A percentile compares a stretch with the other conserved stretches of the same genome.
Conservation (phyloP, 2,329 filamentous ascomycete species). For the Furcasterigmium sp. region DNA sequence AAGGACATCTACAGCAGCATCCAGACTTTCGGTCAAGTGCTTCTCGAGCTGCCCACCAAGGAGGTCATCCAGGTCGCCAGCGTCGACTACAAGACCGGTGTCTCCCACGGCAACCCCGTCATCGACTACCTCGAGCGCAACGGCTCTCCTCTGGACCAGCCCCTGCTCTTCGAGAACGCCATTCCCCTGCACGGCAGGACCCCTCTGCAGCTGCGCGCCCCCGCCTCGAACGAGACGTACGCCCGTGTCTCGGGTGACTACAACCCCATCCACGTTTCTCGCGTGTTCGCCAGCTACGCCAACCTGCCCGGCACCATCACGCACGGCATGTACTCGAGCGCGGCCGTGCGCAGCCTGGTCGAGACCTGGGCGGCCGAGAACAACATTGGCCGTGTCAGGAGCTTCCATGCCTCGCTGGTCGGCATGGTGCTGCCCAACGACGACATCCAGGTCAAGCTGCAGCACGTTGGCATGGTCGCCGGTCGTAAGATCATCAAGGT, state of each 20-base stretch:
- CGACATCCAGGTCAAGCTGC: conserved; percentile 87
- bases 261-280: conserved; percentile 97
- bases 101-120: conserved; percentile 92
- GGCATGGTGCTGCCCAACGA: conserved; percentile 99
- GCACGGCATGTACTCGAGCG: conserved; percentile 99
- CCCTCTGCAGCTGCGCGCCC: conserved; percentile 81
- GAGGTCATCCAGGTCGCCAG: conserved; percentile 97
- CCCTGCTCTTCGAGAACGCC: conserved; percentile 93
- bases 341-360: conserved; percentile 88
- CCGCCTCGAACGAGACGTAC: conserved; percentile 95
- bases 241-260: conserved; percentile 96
- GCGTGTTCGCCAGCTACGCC: conserved; percentile 93
- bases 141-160: conserved; percentile 89
- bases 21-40: conserved; percentile 85
- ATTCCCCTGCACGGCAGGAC: conserved; percentile 93
- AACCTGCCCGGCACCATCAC: conserved; percentile 96
- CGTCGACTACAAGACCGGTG: conserved; percentile 88
- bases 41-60: conserved; percentile 92
- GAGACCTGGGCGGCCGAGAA: conserved; percentile 99
- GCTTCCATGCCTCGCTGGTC: conserved; percentile 94
- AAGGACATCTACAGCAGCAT: conserved; percentile 86
- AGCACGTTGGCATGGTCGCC: conserved; percentile 95
- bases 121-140: conserved; percentile 92
- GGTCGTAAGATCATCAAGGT: conserved; percentile 99
- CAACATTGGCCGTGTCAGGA: conserved; percentile 92